Evolutionary conservation across 148 eudicot species (phyloP).

Genomic region (Rhododendron simsii): DNA sequence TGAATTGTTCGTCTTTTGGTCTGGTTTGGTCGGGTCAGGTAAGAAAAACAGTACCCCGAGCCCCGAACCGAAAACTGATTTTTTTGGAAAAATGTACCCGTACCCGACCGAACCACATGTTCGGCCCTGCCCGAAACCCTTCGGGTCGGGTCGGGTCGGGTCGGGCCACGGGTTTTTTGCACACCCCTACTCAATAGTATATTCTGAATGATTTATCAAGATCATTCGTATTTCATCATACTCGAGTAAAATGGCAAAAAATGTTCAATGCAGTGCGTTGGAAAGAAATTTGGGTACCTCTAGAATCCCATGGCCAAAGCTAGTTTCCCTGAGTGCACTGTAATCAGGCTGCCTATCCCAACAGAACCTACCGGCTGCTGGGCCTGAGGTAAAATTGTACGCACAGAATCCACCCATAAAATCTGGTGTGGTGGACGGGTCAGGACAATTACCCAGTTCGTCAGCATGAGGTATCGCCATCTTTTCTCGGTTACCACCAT

Average conservation of each 20-base stretch:
- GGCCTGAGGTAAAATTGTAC: slow-evolving; percentile 80
- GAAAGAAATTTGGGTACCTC: slow-evolving; percentile 48
- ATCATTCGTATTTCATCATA: not conserved
- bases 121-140: too few relatives aligned
- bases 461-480: slow-evolving; percentile 86
- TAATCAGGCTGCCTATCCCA: slow-evolving; percentile 95
- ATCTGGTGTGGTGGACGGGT: slow-evolving; percentile 75
- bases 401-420: slow-evolving; percentile 95
- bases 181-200: not conserved
- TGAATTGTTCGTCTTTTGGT: too few relatives aligned
- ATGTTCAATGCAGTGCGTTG: not conserved
- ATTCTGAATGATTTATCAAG: not conserved
- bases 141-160: too few relatives aligned
- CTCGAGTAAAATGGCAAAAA: not conserved
- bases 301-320: slow-evolving; percentile 95
- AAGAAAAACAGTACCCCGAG: too few relatives aligned
- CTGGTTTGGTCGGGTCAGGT: too few relatives aligned
- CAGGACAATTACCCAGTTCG: slow-evolving; percentile 82
- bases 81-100: too few relatives aligned
- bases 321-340: slow-evolving; percentile 85
- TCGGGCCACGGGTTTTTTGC: too few relatives aligned
- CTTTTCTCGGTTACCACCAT: slow-evolving; percentile 96
- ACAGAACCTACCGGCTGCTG: slow-evolving; percentile 87
- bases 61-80: too few relatives aligned
- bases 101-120: too few relatives aligned